phyloP scores from a whole-genome alignment of 1,284 basidiomycete species.

The Sporisorium graminicola region DNA sequence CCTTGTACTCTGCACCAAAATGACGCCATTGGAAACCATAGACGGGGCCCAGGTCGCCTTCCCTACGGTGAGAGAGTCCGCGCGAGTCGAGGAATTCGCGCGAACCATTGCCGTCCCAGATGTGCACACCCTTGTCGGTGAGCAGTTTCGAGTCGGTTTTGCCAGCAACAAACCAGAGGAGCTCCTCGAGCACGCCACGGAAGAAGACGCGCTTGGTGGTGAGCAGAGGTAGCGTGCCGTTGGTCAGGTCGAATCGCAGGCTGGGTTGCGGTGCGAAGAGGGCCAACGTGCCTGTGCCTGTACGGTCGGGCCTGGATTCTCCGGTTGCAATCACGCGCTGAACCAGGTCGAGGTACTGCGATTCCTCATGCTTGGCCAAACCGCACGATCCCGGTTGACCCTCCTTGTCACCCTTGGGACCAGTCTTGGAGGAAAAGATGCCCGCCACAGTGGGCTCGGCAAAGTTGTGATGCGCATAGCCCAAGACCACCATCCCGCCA shows the following conservation, averaged over 20 bases:
- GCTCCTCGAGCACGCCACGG: conserved; percentile 91
- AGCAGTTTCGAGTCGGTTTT: conserved; percentile 85
- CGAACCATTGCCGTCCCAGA: conserved; percentile 97
- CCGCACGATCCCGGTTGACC: conserved; percentile 17
- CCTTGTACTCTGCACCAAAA: conserved; percentile 89
- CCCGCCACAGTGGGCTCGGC: conserved; percentile 64
- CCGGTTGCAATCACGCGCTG: conserved; percentile 59
- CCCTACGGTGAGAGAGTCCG: conserved; percentile 84
- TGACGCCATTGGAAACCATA: conserved; percentile 99
- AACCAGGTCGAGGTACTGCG: conserved; percentile 66
- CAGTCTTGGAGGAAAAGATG: conserved; percentile 64
- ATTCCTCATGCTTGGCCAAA: conserved; percentile 57
- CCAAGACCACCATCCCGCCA: conserved; percentile 64
- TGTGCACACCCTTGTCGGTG: conserved; percentile 87
- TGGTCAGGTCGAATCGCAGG: conserved; percentile 58
- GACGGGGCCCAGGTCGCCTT: conserved; percentile 94
- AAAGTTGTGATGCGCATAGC: conserved; percentile 65
- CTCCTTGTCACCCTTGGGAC: conserved; percentile 36
- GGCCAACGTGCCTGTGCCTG: conserved; percentile 66
- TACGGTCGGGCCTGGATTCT: conserved; percentile 60
- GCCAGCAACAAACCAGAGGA: conserved; percentile 93
- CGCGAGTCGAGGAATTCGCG: conserved; percentile 86
- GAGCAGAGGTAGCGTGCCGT: conserved; percentile 79
- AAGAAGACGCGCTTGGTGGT: conserved; percentile 96
- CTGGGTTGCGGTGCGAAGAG: conserved; percentile 64